Evolutionary conservation across 1,139 yeast genomes (phyloP).

Genomic region (Barnettozyma hawaiiensis): DNA sequence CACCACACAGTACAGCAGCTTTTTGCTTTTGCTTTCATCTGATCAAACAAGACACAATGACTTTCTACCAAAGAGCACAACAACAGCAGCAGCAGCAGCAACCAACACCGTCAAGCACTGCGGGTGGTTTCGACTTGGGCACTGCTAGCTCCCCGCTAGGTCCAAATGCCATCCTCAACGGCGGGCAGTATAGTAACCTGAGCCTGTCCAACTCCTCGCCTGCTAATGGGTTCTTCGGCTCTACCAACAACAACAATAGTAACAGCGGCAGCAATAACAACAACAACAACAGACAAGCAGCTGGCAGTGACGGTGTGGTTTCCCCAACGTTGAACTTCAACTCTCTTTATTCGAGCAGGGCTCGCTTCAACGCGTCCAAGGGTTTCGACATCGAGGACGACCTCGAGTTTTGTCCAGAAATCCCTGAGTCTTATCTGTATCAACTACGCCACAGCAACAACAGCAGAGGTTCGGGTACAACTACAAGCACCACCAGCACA

Average conservation of each 20-base stretch:
- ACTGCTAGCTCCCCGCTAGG: slow-evolving; percentile 16
- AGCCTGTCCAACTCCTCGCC: slow-evolving; percentile 16
- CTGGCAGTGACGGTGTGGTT: slow-evolving; percentile 1
- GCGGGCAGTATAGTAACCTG: slow-evolving; percentile 18
- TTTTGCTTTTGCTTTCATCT: too few relatives aligned
- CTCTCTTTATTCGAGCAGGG: slow-evolving; percentile 23
- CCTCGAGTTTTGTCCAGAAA: slow-evolving; percentile 62
- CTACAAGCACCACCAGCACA: neutral
- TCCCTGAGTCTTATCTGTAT: slow-evolving; percentile 21
- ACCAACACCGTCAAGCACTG: slow-evolving; percentile 1
- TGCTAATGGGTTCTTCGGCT: slow-evolving; percentile 2
- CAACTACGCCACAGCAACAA: slow-evolving; percentile 3
- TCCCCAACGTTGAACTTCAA: slow-evolving; percentile 24
- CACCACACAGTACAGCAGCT: too few relatives aligned
- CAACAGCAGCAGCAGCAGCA: slow-evolving; percentile 1
- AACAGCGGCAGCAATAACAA: slow-evolving; percentile 3
- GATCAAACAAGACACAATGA: neutral
- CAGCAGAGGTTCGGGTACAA: too few relatives aligned
- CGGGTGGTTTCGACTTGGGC: slow-evolving; percentile 3
- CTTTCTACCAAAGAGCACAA: neutral
- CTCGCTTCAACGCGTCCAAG: slow-evolving; percentile 36
- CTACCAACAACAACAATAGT: slow-evolving; percentile 2
- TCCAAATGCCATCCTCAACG: slow-evolving; percentile 12
- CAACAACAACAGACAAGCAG: slow-evolving; percentile 6
- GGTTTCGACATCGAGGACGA: slow-evolving; percentile 64